Percentiles rank a stretch among this genome's conserved stretches.
Evolutionary conservation across 768 basidiomycete genomes (phyloP).

Genomic region (Tulasnella sp.): DNA sequence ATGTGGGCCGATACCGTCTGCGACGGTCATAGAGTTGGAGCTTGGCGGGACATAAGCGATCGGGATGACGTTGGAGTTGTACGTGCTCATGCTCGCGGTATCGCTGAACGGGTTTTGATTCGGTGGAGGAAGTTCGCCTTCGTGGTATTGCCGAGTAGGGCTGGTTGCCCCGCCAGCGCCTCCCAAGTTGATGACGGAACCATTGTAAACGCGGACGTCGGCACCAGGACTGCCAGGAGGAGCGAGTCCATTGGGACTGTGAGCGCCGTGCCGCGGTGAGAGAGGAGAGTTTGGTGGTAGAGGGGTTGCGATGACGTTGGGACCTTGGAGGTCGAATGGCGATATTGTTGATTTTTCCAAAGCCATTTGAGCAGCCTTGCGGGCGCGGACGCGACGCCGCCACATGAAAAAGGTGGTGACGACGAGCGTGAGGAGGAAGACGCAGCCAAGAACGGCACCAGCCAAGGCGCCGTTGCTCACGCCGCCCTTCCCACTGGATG

Average conservation of each 20-base stretch:
- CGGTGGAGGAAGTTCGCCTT: not conserved
- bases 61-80: conserved; percentile 17
- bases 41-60: conserved; percentile 19
- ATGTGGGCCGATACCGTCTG: conserved; percentile 6
- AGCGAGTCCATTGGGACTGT: not conserved
- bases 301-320: conserved; percentile 1
- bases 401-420: conserved; percentile 18
- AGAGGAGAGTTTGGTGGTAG: not conserved
- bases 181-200: conserved; percentile 1
- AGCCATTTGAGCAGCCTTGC: conserved; percentile 4
- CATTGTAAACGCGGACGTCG: conserved; percentile 1
- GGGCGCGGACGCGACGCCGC: conserved; percentile 6
- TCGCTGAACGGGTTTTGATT: conserved; percentile 21
- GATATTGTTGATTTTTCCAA: conserved; percentile 13
- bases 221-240: not conserved
- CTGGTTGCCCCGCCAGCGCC: not conserved
- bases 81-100: conserved; percentile 8
- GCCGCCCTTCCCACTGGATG: not conserved
- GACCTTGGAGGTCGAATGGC: conserved; percentile 15
- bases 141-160: not conserved
- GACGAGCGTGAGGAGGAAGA: conserved; percentile 20
- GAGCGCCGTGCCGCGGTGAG: not conserved
- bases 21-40: conserved; percentile 11
- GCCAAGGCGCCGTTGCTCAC: conserved; percentile 17
- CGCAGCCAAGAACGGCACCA: conserved; percentile 19